Percentiles rank a stretch among this genome's conserved stretches.
phyloP scores from a whole-genome alignment of 2,329 filamentous ascomycete species.

The Eutypa lata region DNA sequence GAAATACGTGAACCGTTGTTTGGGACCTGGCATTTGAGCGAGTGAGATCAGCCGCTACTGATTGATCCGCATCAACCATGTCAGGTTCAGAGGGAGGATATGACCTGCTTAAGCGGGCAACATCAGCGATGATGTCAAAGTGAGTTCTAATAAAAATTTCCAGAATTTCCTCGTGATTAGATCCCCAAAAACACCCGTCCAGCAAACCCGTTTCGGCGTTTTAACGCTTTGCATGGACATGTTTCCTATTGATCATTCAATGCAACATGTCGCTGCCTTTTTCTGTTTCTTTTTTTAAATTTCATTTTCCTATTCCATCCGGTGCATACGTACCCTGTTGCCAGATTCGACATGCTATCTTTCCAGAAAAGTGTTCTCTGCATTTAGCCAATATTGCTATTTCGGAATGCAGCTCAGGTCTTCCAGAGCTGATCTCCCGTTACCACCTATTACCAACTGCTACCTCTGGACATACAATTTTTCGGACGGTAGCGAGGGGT shows the following conservation, averaged over 20 bases:
- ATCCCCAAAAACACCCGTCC: background rate
- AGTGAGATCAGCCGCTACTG: constrained; percentile 10
- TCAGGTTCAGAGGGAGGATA: constrained; percentile 51
- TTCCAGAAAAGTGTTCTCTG: background rate
- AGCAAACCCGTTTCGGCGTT: background rate
- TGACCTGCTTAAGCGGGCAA: constrained; percentile 57
- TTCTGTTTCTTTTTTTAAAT: background rate
- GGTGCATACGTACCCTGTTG: background rate
- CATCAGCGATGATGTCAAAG: constrained; percentile 62
- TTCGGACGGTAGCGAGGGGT: background rate
- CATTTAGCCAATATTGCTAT: background rate
- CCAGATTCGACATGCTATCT: background rate
- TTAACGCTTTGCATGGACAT: background rate
- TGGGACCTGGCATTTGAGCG: constrained; percentile 17
- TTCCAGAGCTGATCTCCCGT: background rate
- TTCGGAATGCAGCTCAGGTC: background rate
- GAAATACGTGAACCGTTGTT: constrained; percentile 11
- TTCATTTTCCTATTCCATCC: background rate
- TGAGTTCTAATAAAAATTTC: constrained; percentile 40
- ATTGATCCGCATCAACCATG: constrained; percentile 35
- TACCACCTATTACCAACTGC: background rate
- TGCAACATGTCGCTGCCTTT: background rate
- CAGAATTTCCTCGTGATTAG: background rate
- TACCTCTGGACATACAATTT: background rate
- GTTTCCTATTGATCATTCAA: background rate